Conservation (phyloP, 2,329 filamentous ascomycete species). For the Pezicula radicicola region DNA sequence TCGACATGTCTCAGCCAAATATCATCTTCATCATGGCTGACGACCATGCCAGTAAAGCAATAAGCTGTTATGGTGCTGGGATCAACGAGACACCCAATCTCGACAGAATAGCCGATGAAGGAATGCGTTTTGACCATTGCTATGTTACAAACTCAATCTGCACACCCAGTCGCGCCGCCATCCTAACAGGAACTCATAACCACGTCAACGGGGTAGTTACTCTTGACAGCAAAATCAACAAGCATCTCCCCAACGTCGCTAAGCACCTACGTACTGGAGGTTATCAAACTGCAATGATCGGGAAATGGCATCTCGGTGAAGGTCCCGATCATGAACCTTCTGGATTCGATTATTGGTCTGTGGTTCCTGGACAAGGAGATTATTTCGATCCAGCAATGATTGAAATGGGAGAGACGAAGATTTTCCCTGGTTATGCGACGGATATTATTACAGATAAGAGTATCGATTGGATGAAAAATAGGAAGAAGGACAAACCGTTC, state of each 20-base stretch:
- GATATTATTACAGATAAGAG: constrained; percentile 51
- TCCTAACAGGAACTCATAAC: constrained; percentile 48
- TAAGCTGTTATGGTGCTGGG: constrained; percentile 44
- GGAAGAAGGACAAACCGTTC: constrained; percentile 37
- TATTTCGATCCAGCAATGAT: constrained; percentile 51
- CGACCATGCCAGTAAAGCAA: constrained; percentile 50
- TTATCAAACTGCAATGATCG: constrained; percentile 50
- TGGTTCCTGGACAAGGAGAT: constrained; percentile 48
- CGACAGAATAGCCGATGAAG: constrained; percentile 45
- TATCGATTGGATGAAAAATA: constrained; percentile 37
- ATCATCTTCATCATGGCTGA: constrained; percentile 54
- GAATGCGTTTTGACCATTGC: constrained; percentile 50
- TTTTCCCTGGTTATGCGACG: constrained; percentile 43
- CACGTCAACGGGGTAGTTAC: constrained; percentile 51
- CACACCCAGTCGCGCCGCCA: constrained; percentile 47
- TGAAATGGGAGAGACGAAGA: constrained; percentile 30
- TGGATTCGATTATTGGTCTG: constrained; percentile 50
- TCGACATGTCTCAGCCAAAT: constrained; percentile 21
- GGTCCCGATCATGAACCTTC: constrained; percentile 41
- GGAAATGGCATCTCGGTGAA: constrained; percentile 53
- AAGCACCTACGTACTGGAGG: constrained; percentile 44
- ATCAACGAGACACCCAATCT: constrained; percentile 51
- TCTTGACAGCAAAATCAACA: constrained; percentile 46
- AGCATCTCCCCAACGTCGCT: constrained; percentile 46
- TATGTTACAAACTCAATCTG: constrained; percentile 53